Percentiles rank a stretch among this genome's conserved stretches.
phyloP scores from a whole-genome alignment of 352 stramenopile species.

The Phytophthora brassicae region DNA sequence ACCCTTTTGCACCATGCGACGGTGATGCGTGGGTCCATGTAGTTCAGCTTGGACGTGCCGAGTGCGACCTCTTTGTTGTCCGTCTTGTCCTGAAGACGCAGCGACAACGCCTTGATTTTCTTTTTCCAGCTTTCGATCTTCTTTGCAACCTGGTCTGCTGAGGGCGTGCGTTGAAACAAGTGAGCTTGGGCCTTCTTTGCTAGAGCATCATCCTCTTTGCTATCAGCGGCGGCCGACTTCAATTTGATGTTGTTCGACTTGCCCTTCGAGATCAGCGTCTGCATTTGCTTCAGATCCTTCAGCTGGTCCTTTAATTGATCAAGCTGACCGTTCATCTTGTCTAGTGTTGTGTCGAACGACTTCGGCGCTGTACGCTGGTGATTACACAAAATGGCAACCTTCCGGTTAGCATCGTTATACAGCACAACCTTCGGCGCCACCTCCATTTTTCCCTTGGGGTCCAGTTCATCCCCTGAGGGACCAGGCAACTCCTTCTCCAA shows the following conservation, averaged over 20 bases:
- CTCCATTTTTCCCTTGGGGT: conserved; percentile 65
- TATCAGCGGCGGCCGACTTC: conserved; percentile 81
- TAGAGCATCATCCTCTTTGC: conserved; percentile 81
- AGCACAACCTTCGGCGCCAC: conserved; percentile 92
- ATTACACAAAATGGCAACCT: conserved; percentile 99
- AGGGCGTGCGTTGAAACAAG: conserved; percentile 92
- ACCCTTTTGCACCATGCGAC: conserved; percentile 99
- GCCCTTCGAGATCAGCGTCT: conserved; percentile 83
- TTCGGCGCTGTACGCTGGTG: conserved; percentile 99
- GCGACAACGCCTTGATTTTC: conserved; percentile 90
- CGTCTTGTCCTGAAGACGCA: conserved; percentile 97
- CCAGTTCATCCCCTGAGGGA: conserved; percentile 41
- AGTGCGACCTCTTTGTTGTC: conserved; percentile 99
- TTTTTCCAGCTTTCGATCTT: conserved; percentile 94
- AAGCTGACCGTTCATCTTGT: conserved; percentile 94
- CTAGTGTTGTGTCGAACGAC: conserved; percentile 93
- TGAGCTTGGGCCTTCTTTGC: conserved; percentile 94
- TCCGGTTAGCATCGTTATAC: conserved; percentile 99
- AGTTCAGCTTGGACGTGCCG: conserved; percentile 99
- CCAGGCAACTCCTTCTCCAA: conserved; percentile 96
- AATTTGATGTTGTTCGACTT: conserved; percentile 91
- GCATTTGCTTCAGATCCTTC: conserved; percentile 94
- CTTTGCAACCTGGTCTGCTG: conserved; percentile 92
- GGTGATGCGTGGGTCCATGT: conserved; percentile 99
- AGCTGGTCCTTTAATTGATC: conserved; percentile 93